These are phyloP conservation scores for Dactylellina leptospora DNA, from an alignment of 2,329 filamentous ascomycete genomes.

Conservation along the genomic window DNA sequence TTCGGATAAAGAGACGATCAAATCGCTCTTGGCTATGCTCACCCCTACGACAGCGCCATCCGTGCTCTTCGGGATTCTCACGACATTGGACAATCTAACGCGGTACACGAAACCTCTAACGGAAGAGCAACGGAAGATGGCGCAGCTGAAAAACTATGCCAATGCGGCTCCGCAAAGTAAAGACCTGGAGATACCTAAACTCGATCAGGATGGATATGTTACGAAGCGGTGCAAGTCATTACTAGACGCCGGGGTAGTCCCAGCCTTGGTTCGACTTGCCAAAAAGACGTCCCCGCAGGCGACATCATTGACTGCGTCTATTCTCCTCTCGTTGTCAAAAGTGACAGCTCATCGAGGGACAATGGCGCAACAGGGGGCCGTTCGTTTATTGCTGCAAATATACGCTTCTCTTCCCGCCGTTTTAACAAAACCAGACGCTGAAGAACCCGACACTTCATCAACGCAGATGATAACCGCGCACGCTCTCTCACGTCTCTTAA, in stretches of 20 bases:
- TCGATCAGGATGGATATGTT: constrained; percentile 65
- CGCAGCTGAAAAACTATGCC: constrained; percentile 91
- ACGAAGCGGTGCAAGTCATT: constrained; percentile 77
- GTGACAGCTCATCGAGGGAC: constrained; percentile 77
- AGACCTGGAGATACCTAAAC: constrained; percentile 26
- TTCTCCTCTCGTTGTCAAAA: constrained; percentile 79
- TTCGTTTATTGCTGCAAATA: constrained; percentile 80
- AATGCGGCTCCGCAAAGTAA: constrained; percentile 71
- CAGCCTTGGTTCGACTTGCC: constrained; percentile 78
- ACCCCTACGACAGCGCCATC: constrained; percentile 72
- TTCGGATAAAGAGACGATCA: constrained; percentile 73
- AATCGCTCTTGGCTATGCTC: constrained; percentile 64
- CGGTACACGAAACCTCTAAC: constrained; percentile 78
- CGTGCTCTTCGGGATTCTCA: constrained; percentile 83
- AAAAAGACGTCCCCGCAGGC: constrained; percentile 76
- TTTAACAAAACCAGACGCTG: constrained; percentile 56
- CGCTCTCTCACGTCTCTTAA: constrained; percentile 82
- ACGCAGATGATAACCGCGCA: constrained; percentile 72
- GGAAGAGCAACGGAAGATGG: constrained; percentile 91
- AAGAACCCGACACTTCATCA: constrained; percentile 58
- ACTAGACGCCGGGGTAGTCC: constrained; percentile 79
- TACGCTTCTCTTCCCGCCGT: constrained; percentile 60
- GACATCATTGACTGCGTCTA: constrained; percentile 75
- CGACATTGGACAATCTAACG: constrained; percentile 85
- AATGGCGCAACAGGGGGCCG: constrained; percentile 91